These are phyloP conservation scores for Cyclotella distinguenda DNA, from an alignment of 108 stramenopile species.

Conservation along the genomic window DNA sequence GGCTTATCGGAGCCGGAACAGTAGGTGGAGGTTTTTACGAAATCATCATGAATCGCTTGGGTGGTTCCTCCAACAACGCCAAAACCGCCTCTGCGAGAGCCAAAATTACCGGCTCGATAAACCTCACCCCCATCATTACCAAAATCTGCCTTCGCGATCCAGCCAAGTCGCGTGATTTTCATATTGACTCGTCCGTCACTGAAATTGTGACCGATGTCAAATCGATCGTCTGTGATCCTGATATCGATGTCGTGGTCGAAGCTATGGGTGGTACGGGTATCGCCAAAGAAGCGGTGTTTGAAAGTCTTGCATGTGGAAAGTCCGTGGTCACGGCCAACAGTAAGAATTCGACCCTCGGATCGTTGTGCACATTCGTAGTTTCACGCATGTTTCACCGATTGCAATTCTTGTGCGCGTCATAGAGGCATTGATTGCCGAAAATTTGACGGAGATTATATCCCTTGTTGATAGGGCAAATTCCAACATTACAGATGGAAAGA, in stretches of 20 bases:
- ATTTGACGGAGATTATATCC: constrained; percentile 56
- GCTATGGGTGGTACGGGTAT: constrained; percentile 71
- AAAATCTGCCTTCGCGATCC: constrained; percentile 87
- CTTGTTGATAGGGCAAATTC: constrained; percentile 22
- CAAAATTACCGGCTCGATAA: background rate
- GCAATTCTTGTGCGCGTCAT: background rate
- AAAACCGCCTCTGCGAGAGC: background rate
- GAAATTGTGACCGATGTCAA: constrained; percentile 61
- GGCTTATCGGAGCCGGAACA: constrained; percentile 67
- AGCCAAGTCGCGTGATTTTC: constrained; percentile 71
- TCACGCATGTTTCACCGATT: background rate
- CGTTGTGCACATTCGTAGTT: background rate
- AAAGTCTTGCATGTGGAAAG: constrained; percentile 53
- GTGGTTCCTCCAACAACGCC: constrained; percentile 1
- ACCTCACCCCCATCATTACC: constrained; percentile 50
- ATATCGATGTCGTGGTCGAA: constrained; percentile 79
- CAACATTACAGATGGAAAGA: constrained; percentile 1
- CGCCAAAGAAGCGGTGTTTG: constrained; percentile 63
- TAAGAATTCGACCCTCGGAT: background rate
- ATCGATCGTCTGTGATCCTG: constrained; percentile 57
- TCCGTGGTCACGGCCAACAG: constrained; percentile 85
- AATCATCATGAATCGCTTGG: constrained; percentile 63
- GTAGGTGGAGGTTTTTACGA: constrained; percentile 83
- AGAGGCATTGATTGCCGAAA: constrained; percentile 69
- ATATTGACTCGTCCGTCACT: constrained; percentile 52